A percentile compares a stretch with the other conserved stretches of the same genome.
Conservation (phyloP, 2,329 filamentous ascomycete species). For the Fusarium transvaalense region DNA sequence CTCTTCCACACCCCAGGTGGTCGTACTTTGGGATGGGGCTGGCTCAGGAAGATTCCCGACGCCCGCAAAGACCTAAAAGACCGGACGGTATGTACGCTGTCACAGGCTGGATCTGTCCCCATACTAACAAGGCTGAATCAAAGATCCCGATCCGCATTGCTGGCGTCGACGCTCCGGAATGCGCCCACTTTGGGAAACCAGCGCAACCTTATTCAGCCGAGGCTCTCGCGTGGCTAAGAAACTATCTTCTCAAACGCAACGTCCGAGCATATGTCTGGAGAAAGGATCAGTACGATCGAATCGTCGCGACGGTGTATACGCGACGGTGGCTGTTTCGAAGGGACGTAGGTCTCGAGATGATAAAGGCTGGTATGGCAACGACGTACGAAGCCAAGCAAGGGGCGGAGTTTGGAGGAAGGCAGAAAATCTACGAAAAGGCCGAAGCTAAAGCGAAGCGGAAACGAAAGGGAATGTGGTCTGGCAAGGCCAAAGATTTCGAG, state of each 20-base stretch:
- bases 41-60: slow-evolving; percentile 80
- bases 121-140: slow-evolving; percentile 31
- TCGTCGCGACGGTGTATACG: slow-evolving; percentile 87
- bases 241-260: slow-evolving; percentile 76
- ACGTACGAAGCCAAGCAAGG: slow-evolving; percentile 94
- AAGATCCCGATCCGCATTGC: slow-evolving; percentile 91
- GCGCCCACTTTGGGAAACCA: slow-evolving; percentile 89
- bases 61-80: slow-evolving; percentile 77
- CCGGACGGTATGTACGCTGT: slow-evolving; percentile 73
- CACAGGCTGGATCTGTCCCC: background rate
- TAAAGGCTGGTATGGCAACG: slow-evolving; percentile 85
- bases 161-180: slow-evolving; percentile 92
- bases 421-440: slow-evolving; percentile 72
- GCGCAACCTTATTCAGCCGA: slow-evolving; percentile 87
- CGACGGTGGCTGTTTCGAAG: slow-evolving; percentile 75
- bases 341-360: slow-evolving; percentile 91
- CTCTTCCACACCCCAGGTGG: slow-evolving; percentile 97
- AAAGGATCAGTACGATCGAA: slow-evolving; percentile 90
- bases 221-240: slow-evolving; percentile 82
- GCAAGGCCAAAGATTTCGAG: slow-evolving; percentile 74
- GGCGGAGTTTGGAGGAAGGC: slow-evolving; percentile 84
- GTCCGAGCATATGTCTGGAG: slow-evolving; percentile 87
- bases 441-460: slow-evolving; percentile 75
- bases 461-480: slow-evolving; percentile 81
- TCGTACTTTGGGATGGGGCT: slow-evolving; percentile 88